Evolutionary conservation across 2,329 filamentous ascomycete species (phyloP).

Genomic region (Shiraia sp.): DNA sequence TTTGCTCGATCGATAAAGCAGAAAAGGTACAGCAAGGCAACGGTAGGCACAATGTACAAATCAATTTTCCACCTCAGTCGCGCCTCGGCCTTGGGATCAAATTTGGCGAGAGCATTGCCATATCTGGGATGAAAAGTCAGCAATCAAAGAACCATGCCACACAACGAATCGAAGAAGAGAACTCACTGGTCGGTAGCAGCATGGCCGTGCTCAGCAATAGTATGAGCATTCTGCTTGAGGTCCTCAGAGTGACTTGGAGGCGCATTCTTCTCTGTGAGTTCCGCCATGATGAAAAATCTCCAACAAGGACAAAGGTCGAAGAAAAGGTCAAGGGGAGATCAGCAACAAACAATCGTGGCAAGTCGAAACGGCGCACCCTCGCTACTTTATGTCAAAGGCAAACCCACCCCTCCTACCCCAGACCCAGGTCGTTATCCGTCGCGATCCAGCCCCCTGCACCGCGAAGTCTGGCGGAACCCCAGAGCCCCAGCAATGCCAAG

Average conservation of each 20-base stretch:
- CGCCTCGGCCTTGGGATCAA: conserved; percentile 62
- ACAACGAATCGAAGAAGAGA: not conserved
- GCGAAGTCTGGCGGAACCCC: not conserved
- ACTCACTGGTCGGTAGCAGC: conserved; percentile 37
- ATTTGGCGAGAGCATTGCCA: conserved; percentile 41
- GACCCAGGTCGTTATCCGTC: not conserved
- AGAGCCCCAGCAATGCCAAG: conserved; percentile 2
- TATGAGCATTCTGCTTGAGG: conserved; percentile 28
- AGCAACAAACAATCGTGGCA: not conserved
- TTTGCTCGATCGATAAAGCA: conserved; percentile 78
- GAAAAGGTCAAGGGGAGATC: not conserved
- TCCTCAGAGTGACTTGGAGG: conserved; percentile 31
- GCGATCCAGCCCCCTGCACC: conserved; percentile 5
- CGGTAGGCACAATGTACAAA: conserved; percentile 66
- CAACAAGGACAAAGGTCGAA: not conserved
- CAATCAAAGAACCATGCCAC: not conserved
- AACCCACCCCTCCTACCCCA: not conserved
- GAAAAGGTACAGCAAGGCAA: conserved; percentile 69
- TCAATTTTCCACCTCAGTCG: conserved; percentile 68
- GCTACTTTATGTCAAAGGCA: not conserved
- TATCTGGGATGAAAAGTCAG: conserved; percentile 30
- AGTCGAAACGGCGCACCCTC: too few relatives aligned
- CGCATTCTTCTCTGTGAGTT: conserved; percentile 19
- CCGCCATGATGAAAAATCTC: conserved; percentile 9
- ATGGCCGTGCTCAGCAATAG: conserved; percentile 33